Evolutionary conservation across 2,329 filamentous ascomycete species (phyloP).

Genomic region (Botrytis squamosa): DNA sequence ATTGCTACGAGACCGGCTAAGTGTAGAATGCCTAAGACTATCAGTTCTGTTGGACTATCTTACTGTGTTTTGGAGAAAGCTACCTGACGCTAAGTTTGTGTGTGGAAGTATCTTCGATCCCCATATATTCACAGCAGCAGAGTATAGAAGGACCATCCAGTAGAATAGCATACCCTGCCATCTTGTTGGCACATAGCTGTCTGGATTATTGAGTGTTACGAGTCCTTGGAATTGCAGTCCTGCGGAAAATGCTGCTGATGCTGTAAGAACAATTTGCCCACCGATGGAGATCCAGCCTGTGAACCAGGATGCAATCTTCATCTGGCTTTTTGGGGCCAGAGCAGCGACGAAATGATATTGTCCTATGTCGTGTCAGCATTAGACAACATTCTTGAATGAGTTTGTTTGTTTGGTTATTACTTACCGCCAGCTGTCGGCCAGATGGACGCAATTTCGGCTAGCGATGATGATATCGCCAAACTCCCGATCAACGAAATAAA

Average conservation of each 20-base stretch:
- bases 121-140: constrained; percentile 28
- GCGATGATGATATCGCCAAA: constrained; percentile 42
- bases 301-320: constrained; percentile 43
- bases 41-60: neutral
- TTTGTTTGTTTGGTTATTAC: neutral
- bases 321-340: constrained; percentile 46
- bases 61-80: constrained; percentile 24
- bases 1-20: constrained; percentile 46
- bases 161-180: constrained; percentile 51
- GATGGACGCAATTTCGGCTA: constrained; percentile 48
- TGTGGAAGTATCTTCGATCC: constrained; percentile 40
- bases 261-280: constrained; percentile 47
- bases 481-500: constrained; percentile 45
- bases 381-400: neutral
- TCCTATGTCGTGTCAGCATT: constrained; percentile 30
- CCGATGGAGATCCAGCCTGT: constrained; percentile 49
- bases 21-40: constrained; percentile 26
- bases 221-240: constrained; percentile 47
- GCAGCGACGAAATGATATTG: constrained; percentile 62
- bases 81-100: constrained; percentile 40
- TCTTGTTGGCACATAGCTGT: constrained; percentile 43
- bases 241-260: constrained; percentile 48
- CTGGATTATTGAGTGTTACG: constrained; percentile 44
- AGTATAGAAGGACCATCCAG: constrained; percentile 45
- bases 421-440: constrained; percentile 37